phyloP scores from a whole-genome alignment of 208 protist species.

The Acanthamoeba sp. region DNA sequence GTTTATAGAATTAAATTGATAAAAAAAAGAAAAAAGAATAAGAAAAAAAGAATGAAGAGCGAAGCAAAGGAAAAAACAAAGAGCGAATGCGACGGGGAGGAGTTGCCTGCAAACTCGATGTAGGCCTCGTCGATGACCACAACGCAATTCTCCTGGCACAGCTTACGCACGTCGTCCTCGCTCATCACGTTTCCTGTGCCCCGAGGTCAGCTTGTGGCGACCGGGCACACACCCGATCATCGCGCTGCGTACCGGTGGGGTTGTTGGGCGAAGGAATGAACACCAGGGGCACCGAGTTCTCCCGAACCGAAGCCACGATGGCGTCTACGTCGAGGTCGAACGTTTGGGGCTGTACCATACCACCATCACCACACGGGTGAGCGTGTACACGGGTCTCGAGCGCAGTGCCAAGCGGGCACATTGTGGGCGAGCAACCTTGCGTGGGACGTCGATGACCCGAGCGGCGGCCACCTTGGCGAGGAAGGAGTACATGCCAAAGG shows the following conservation, averaged over 20 bases:
- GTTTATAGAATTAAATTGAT: not conserved
- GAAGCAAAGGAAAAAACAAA: not conserved
- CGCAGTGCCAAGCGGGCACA: too few relatives aligned
- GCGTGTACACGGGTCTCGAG: too few relatives aligned
- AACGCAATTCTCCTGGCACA: constrained; percentile 11
- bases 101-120: constrained; percentile 35
- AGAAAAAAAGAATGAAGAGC: not conserved
- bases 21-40: not conserved
- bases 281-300: constrained; percentile 18
- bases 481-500: constrained; percentile 82
- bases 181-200: constrained; percentile 28
- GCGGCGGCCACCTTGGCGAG: constrained; percentile 40
- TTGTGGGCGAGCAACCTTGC: not conserved
- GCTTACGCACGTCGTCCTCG: constrained; percentile 41
- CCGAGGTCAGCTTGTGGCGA: too few relatives aligned
- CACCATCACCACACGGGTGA: too few relatives aligned
- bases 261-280: constrained; percentile 69
- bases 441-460: constrained; percentile 40
- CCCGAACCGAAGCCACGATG: not conserved
- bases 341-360: not conserved
- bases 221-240: not conserved
- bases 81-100: not conserved
- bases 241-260: not conserved
- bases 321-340: constrained; percentile 69
- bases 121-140: constrained; percentile 72